These are phyloP conservation scores for Mediolabrus comicus DNA, from an alignment of 108 stramenopile species.

Conservation along the genomic window DNA sequence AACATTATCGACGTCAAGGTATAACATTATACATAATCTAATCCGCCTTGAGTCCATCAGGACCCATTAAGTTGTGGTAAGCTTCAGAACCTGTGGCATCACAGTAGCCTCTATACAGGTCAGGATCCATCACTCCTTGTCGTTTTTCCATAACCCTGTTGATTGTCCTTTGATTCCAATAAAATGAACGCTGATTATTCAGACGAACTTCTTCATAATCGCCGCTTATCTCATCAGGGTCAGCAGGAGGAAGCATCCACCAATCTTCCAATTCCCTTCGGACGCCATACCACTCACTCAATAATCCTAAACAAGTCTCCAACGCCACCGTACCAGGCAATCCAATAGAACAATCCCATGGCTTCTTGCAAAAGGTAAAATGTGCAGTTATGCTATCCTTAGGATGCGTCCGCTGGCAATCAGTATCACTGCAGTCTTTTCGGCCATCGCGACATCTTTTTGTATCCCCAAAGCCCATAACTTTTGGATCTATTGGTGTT, in stretches of 20 bases:
- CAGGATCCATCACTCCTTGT: not conserved
- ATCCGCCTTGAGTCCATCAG: conserved; percentile 1
- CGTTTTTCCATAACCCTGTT: conserved; percentile 1
- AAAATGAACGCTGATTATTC: conserved; percentile 8
- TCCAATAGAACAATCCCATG: conserved; percentile 55
- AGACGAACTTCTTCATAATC: not conserved
- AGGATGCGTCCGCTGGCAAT: conserved; percentile 48
- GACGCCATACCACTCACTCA: conserved; percentile 41
- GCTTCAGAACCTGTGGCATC: conserved; percentile 2
- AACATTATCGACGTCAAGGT: not conserved
- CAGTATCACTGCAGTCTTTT: conserved; percentile 49
- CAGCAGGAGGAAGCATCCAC: conserved; percentile 22
- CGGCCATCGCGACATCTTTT: conserved; percentile 47
- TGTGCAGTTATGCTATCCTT: conserved; percentile 53
- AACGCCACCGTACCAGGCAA: conserved; percentile 34
- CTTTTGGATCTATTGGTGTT: conserved; percentile 33
- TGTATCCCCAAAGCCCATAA: conserved; percentile 39
- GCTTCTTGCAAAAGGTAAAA: conserved; percentile 72
- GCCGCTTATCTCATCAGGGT: not conserved
- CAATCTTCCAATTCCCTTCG: conserved; percentile 50
- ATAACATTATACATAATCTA: not conserved
- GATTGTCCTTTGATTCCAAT: conserved; percentile 18
- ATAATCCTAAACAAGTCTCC: conserved; percentile 34
- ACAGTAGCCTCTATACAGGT: conserved; percentile 17
- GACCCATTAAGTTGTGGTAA: conserved; percentile 12